Base-by-base conservation (phyloP, 352 stramenopile genomes). In the Blastocystis sp. region DNA sequence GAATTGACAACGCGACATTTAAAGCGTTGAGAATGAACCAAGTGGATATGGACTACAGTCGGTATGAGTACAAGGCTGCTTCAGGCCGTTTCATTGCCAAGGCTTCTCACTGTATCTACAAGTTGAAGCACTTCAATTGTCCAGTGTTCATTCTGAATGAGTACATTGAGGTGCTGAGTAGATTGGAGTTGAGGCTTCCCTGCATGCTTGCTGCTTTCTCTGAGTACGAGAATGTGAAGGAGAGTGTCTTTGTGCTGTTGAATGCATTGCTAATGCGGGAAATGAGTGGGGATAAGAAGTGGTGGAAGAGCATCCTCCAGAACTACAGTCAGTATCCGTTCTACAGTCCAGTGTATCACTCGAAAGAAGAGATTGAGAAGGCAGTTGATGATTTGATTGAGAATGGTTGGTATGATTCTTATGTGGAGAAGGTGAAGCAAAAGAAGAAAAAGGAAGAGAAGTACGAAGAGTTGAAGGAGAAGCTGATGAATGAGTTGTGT, bases 41-140 rank as follows among this genome's bases (percentile, higher is more conserved):
- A n/a, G 9, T 76, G 17, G 21, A 38, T 28, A 45, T 43, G 19
- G n/a, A 45, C 7, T 76, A 38, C 21, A 48, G 34, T 10, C 38
- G 7, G 34, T 76, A 48, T 21, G 62, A 68, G 7, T 38, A 45
- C 19, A 48, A 76, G 4, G 17, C 38, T 48, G 19, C 21, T 48
- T 24, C 38, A 57, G 14, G 19, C 10, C 38, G 19, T 57, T 43
- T 48, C 4, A 45, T 45, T 14, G 38, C n/a, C 19, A 48, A 24
- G 65, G 6, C n/a, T 48, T 76, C 21, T 7, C 65, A 76, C 19
- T 76, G 38, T 45, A 9, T 45, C 7, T 48, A 45, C 43, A 45
- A 76, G 65, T 48, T 38, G n/a, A 68, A 68, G 24, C 24, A 68
- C 0, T 68, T 68, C 62, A 34, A 21, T 21, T 68, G 62, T 68